Conservation (phyloP, 345 rosid species). For the Hirschfeldia incana region DNA sequence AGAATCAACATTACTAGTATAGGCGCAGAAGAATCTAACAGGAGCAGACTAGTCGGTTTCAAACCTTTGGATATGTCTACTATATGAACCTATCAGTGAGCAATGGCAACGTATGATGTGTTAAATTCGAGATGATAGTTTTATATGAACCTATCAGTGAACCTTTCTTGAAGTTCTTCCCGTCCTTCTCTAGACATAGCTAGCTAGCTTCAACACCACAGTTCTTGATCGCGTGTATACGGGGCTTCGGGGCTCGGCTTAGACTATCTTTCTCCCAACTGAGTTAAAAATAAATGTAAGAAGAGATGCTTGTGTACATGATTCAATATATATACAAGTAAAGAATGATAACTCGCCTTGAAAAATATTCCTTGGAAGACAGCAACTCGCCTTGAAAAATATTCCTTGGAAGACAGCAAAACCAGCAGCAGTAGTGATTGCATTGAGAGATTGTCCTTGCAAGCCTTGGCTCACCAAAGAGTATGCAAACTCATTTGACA, state of each 20-base stretch:
- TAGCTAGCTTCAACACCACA: slow-evolving; percentile 59
- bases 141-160: not conserved
- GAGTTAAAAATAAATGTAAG: not conserved
- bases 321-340: not conserved
- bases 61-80: slow-evolving; percentile 76
- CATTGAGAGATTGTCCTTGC: slow-evolving; percentile 66
- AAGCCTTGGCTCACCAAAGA: slow-evolving; percentile 85
- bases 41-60: not conserved
- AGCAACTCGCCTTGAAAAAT: slow-evolving; percentile 40
- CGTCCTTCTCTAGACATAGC: slow-evolving; percentile 74
- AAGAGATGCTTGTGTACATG: not conserved
- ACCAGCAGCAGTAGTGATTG: slow-evolving; percentile 69
- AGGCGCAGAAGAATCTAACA: no score
- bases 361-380: slow-evolving; percentile 62
- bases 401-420: slow-evolving; percentile 83
- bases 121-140: slow-evolving; percentile 32
- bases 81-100: slow-evolving; percentile 69
- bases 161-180: slow-evolving; percentile 87
- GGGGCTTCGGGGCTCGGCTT: slow-evolving; percentile 61
- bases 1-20: no score
- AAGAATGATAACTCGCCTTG: not conserved
- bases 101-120: slow-evolving; percentile 77
- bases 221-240: slow-evolving; percentile 56
- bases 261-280: slow-evolving; percentile 74
- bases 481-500: slow-evolving; percentile 43